These are phyloP conservation scores for Nakaseomyces delphensis DNA, from an alignment of 1,139 yeast genomes.

Conservation along the genomic window DNA sequence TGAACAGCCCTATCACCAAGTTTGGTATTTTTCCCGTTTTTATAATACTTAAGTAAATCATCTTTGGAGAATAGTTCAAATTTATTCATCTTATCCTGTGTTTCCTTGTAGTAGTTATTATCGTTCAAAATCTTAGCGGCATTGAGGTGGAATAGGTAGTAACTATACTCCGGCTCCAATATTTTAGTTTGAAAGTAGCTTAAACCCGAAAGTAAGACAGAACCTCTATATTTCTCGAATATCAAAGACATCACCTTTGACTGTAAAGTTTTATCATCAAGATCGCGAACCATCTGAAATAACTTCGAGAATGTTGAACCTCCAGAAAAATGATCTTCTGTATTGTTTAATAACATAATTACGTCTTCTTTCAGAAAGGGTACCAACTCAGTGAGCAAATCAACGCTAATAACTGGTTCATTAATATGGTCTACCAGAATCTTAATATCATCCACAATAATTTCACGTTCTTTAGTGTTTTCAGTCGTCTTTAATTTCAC, in stretches of 20 bases:
- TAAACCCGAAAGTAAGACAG: constrained; percentile 28
- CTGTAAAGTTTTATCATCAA: constrained; percentile 15
- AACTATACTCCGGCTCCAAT: constrained; percentile 16
- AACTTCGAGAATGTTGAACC: constrained; percentile 19
- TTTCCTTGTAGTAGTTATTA: constrained; percentile 24
- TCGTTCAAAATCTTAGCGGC: constrained; percentile 26
- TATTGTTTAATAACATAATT: constrained; percentile 17
- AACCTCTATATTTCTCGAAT: constrained; percentile 23
- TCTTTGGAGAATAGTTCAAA: constrained; percentile 20
- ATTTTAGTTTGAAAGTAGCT: constrained; percentile 22
- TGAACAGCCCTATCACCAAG: constrained; percentile 26
- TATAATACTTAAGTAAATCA: constrained; percentile 28
- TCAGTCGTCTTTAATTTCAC: constrained; percentile 18
- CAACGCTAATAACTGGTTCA: constrained; percentile 23
- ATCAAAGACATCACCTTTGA: constrained; percentile 18
- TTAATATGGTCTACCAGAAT: constrained; percentile 17
- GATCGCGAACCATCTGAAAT: constrained; percentile 16
- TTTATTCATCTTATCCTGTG: constrained; percentile 15
- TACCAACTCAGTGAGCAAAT: constrained; percentile 23
- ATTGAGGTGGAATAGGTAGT: constrained; percentile 26
- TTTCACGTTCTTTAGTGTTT: constrained; percentile 11
- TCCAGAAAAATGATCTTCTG: constrained; percentile 21
- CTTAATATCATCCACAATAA: constrained; percentile 20
- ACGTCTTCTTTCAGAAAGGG: constrained; percentile 14
- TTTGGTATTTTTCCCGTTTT: constrained; percentile 24